A percentile compares a stretch with the other conserved stretches of the same genome.
Conservation (phyloP, 805 yeast genomes). For the Saccharomycopsis malanga region DNA sequence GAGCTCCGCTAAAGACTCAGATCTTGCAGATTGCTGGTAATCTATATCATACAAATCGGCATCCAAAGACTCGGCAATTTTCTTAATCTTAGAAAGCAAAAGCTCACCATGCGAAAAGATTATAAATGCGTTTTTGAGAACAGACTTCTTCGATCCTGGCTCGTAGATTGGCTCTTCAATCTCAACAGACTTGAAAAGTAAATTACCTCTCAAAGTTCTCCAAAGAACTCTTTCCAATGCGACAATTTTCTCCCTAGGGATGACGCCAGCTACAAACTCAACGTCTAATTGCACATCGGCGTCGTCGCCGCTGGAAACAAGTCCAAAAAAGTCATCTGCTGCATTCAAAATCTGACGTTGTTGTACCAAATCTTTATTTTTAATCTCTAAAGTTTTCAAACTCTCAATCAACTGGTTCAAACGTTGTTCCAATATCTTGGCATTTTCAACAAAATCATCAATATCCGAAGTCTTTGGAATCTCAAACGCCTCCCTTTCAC, state of each 20-base stretch:
- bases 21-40: constrained; percentile 32
- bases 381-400: constrained; percentile 37
- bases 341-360: constrained; percentile 46
- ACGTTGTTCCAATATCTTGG: constrained; percentile 48
- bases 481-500: constrained; percentile 26
- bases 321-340: constrained; percentile 41
- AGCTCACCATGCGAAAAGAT: constrained; percentile 65
- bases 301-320: constrained; percentile 8
- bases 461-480: constrained; percentile 35
- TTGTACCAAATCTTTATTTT: constrained; percentile 56
- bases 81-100: constrained; percentile 50
- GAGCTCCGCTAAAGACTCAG: constrained; percentile 32
- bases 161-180: constrained; percentile 52
- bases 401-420: constrained; percentile 43
- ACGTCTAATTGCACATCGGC: constrained; percentile 27
- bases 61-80: constrained; percentile 64
- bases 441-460: constrained; percentile 45
- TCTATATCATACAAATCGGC: constrained; percentile 55
- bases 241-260: constrained; percentile 50
- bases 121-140: constrained; percentile 55
- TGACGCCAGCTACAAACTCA: constrained; percentile 59
- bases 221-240: constrained; percentile 64
- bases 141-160: constrained; percentile 39
- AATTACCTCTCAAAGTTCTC: constrained; percentile 70
- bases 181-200: constrained; percentile 53